A percentile compares a stretch with the other conserved stretches of the same genome.
These are phyloP conservation scores for Nelumbo lutea DNA, from an alignment of 164 flowering plant genomes.

Conservation along the genomic window DNA sequence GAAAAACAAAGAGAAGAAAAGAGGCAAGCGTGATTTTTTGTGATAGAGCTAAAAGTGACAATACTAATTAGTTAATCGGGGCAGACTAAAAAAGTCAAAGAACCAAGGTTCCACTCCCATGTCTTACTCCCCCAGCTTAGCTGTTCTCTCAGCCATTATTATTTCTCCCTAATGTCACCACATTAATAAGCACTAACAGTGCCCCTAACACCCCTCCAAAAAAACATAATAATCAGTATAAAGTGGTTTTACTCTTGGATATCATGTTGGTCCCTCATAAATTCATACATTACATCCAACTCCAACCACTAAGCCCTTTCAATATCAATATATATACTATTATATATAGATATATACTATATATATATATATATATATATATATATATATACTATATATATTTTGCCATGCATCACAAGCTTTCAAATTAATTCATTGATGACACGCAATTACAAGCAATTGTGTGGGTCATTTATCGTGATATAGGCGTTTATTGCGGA, in stretches of 20 bases:
- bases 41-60: slow-evolving; percentile 10
- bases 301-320: slow-evolving; percentile 25
- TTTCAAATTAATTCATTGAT: no score
- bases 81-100: slow-evolving; percentile 35
- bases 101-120: slow-evolving; percentile 33
- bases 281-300: slow-evolving; percentile 22
- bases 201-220: no score
- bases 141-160: slow-evolving; percentile 10
- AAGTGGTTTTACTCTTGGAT: slow-evolving; percentile 1
- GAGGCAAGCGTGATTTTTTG: neutral
- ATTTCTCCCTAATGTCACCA: neutral
- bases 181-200: slow-evolving; percentile 1
- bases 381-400: no score
- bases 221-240: neutral
- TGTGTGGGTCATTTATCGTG: no score
- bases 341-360: no score
- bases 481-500: no score
- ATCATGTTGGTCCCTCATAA: slow-evolving; percentile 26
- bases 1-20: neutral
- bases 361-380: no score
- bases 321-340: no score
- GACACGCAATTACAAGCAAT: no score
- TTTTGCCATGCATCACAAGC: no score
- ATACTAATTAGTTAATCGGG: slow-evolving; percentile 9
- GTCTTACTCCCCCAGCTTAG: slow-evolving; percentile 24